Percentiles rank a stretch among this genome's conserved stretches.
These are phyloP conservation scores for Fabrea salina DNA, from an alignment of 169 alveolate species.

Conservation along the genomic window DNA sequence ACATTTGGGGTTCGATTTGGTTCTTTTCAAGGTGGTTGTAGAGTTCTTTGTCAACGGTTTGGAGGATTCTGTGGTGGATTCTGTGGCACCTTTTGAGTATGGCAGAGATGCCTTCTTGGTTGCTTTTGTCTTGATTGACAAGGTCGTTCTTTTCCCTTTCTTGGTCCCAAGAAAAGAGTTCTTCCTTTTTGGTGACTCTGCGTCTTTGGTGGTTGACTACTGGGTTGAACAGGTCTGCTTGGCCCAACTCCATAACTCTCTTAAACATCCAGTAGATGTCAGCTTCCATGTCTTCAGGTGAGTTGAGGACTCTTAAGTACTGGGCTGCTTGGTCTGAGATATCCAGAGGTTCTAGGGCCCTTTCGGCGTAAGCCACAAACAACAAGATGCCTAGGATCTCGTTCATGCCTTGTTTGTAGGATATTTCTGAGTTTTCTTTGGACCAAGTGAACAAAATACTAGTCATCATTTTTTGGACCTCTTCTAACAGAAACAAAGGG, in stretches of 20 bases:
- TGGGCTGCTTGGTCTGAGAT: not conserved
- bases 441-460: constrained; percentile 84
- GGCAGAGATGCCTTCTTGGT: constrained; percentile 20
- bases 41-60: constrained; percentile 70
- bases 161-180: constrained; percentile 47
- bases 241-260: constrained; percentile 66
- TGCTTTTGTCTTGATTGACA: constrained; percentile 21
- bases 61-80: constrained; percentile 41
- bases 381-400: constrained; percentile 49
- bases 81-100: constrained; percentile 32
- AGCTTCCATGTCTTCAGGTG: constrained; percentile 62
- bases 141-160: constrained; percentile 9
- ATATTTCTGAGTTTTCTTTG: constrained; percentile 72
- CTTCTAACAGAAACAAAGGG: constrained; percentile 64
- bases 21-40: constrained; percentile 63
- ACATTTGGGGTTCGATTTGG: constrained; percentile 73
- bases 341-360: constrained; percentile 32
- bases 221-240: constrained; percentile 43
- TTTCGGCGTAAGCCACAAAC: constrained; percentile 47
- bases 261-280: constrained; percentile 62
- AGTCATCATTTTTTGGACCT: constrained; percentile 65
- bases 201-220: constrained; percentile 26
- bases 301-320: constrained; percentile 49
- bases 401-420: constrained; percentile 87
- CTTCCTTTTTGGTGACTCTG: constrained; percentile 28